Percentiles rank a stretch among this genome's conserved stretches.
Evolutionary conservation across 176 grass and related monocot species (phyloP).

Genomic region (Oryza longistaminata): DNA sequence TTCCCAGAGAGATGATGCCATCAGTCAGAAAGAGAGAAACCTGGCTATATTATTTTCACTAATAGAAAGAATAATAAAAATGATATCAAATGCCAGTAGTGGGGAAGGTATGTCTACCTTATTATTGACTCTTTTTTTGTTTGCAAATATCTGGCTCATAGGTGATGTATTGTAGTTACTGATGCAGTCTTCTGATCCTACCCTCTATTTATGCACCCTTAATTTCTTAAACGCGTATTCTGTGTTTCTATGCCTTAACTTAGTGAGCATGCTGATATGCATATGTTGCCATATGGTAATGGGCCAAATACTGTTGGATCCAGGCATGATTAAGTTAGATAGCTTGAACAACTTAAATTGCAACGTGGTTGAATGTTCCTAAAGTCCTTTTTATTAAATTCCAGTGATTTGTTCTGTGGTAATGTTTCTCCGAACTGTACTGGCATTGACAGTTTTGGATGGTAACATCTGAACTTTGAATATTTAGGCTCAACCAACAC

Average conservation of each 20-base stretch:
- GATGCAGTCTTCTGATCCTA: neutral
- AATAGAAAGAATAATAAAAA: slow-evolving; percentile 93
- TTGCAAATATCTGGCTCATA: neutral
- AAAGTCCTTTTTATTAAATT: neutral
- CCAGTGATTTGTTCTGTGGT: neutral
- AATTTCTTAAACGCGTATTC: neutral
- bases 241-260: neutral
- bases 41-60: slow-evolving; percentile 87
- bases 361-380: neutral
- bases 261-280: neutral
- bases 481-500: neutral
- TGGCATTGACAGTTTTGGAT: neutral
- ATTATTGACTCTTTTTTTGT: neutral
- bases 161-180: neutral
- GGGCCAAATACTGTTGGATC: neutral
- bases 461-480: neutral
- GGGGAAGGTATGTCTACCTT: slow-evolving; percentile 61
- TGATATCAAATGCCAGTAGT: slow-evolving; percentile 63
- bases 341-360: neutral
- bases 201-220: neutral
- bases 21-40: slow-evolving; percentile 69
- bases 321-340: neutral
- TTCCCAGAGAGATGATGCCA: slow-evolving; percentile 52
- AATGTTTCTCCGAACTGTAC: neutral
- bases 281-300: neutral